phyloP scores from a whole-genome alignment of 2,329 filamentous ascomycete genomes.

The Fusarium zealandicum region DNA sequence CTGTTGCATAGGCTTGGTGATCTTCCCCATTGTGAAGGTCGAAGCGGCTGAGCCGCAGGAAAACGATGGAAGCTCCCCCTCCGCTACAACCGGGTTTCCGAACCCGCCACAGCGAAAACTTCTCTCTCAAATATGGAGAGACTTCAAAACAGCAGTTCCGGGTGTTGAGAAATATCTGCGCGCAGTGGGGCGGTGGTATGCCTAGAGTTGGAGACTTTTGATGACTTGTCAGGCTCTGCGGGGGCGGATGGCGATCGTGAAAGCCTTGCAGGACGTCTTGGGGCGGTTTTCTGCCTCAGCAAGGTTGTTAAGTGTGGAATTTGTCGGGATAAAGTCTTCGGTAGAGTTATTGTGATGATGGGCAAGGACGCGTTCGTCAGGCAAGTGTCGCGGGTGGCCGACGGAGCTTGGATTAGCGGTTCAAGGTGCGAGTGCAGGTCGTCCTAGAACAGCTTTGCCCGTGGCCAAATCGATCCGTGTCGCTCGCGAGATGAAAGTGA shows the following conservation, averaged over 20 bases:
- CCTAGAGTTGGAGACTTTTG: conserved; percentile 10
- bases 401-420: conserved; percentile 41
- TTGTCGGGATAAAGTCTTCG: background rate
- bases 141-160: conserved; percentile 45
- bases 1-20: conserved; percentile 70
- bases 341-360: conserved; percentile 4
- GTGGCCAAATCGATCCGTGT: conserved; percentile 29
- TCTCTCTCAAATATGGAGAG: conserved; percentile 45
- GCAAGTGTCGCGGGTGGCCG: conserved; percentile 22
- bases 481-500: conserved; percentile 4
- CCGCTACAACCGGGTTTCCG: conserved; percentile 57
- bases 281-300: background rate
- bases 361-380: conserved; percentile 20
- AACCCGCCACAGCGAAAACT: conserved; percentile 51
- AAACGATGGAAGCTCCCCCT: conserved; percentile 60
- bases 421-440: conserved; percentile 52
- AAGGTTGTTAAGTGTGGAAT: background rate
- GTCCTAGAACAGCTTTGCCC: conserved; percentile 48
- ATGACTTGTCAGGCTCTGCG: conserved; percentile 14
- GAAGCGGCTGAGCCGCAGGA: conserved; percentile 66
- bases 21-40: conserved; percentile 70
- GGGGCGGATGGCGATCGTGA: conserved; percentile 3
- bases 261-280: conserved; percentile 1
- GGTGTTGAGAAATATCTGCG: conserved; percentile 10
- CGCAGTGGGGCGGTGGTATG: conserved; percentile 17